Base-by-base conservation (phyloP, 345 rosid genomes). In the Angophora floribunda region DNA sequence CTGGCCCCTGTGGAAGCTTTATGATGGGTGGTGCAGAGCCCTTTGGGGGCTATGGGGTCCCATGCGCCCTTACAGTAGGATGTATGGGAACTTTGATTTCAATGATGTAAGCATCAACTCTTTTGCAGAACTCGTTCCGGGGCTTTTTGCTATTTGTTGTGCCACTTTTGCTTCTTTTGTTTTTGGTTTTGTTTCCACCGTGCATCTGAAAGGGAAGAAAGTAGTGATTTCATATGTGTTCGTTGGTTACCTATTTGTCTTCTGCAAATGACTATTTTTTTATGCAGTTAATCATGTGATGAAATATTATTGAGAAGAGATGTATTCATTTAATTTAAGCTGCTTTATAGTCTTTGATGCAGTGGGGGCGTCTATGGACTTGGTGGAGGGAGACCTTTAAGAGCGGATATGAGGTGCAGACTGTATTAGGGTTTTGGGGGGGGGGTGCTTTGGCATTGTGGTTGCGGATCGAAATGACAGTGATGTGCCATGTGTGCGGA, bases 41-140 rank as follows among this genome's bases (percentile, higher is more conserved):
- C n/a, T 95, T 93, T 70, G 96, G 98, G 85, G 96, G 95, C 47
- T 97, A 94, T 90, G 98, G 95, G 99, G 99, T 89, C 99, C 98
- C 26, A 85, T 98, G 91, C 98, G 97, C 85, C 87, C 93, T 86
- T 96, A 92, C 87, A 93, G 96, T 88, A 89, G 98, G 91, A 95
- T 97, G 98, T 96, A 96, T 88, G 98, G 98, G 86, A 92, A 93
- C 93, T 86, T 95, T 89, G 94, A 94, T 61, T 92, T 93, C 89
- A 97, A 94, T 36, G 96, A 96, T 89, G 98, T 95, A 86, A 94
- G 99, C 92, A 47, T 51, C 0, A 15, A 36, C 63, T 75, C 85
- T 87, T 70, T 51, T n/a, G 45, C 50, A 26, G 9, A 11, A 87
- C 26, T 52, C 49, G 4, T 50, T 87, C 45, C 7, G 44, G n/a